Percentiles rank a stretch among this genome's conserved stretches.
phyloP scores from a whole-genome alignment of 2,329 filamentous ascomycete species.

The Fusarium guadeloupense region DNA sequence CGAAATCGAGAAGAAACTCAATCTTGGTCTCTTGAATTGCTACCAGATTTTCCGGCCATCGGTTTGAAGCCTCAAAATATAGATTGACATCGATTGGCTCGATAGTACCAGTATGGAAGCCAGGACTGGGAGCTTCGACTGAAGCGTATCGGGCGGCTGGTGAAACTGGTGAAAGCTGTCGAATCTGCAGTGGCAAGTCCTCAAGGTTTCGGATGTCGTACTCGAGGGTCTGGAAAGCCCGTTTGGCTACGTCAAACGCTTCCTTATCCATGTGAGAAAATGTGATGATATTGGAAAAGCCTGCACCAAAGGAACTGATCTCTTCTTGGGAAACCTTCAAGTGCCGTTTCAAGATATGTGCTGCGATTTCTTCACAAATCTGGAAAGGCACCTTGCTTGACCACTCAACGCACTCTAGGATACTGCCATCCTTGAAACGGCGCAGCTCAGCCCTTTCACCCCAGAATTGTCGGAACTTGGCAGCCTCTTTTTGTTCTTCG shows the following conservation, averaged over 20 bases:
- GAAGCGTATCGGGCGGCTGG: slow-evolving; percentile 79
- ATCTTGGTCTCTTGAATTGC: slow-evolving; percentile 95
- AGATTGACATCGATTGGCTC: slow-evolving; percentile 80
- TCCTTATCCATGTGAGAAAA: slow-evolving; percentile 59
- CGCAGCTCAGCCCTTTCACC: slow-evolving; percentile 91
- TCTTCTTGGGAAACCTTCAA: slow-evolving; percentile 67
- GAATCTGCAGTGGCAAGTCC: slow-evolving; percentile 85
- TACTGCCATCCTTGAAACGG: slow-evolving; percentile 94
- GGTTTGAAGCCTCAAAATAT: slow-evolving; percentile 91
- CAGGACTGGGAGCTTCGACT: slow-evolving; percentile 53
- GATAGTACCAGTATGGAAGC: slow-evolving; percentile 55
- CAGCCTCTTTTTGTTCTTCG: slow-evolving; percentile 84
- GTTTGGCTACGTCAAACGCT: slow-evolving; percentile 73
- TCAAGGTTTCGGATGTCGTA: slow-evolving; percentile 79
- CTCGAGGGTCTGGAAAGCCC: slow-evolving; percentile 78
- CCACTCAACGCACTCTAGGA: slow-evolving; percentile 93
- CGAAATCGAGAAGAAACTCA: slow-evolving; percentile 83
- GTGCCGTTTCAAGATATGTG: slow-evolving; percentile 75
- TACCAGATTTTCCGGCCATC: slow-evolving; percentile 91
- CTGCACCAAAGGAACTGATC: slow-evolving; percentile 60
- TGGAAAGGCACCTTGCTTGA: slow-evolving; percentile 67
- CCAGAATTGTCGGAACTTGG: slow-evolving; percentile 90
- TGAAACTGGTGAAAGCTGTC: slow-evolving; percentile 79
- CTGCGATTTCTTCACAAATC: slow-evolving; percentile 82
- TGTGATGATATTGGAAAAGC: slow-evolving; percentile 59